These are phyloP conservation scores for Ustilago sp. DNA, from an alignment of 1,284 basidiomycete genomes.

Conservation along the genomic window DNA sequence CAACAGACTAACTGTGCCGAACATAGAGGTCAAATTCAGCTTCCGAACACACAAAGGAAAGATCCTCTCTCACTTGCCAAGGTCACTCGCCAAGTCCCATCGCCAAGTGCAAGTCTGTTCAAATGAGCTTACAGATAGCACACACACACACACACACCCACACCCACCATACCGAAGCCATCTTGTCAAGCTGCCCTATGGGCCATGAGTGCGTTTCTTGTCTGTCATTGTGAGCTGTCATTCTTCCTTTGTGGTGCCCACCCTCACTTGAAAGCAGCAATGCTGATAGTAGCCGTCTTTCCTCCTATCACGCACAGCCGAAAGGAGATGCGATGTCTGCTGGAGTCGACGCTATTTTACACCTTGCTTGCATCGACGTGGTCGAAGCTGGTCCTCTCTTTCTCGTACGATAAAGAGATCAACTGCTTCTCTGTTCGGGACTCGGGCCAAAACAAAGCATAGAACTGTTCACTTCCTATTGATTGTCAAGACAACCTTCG, in stretches of 20 bases:
- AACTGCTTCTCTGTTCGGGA: neutral
- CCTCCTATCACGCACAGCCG: too few species aligned
- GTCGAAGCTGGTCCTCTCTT: neutral
- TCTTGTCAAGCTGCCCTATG: too few species aligned
- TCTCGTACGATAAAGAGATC: neutral
- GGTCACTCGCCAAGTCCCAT: slow-evolving; percentile 3
- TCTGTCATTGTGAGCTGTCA: too few species aligned
- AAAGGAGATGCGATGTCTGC: too few species aligned
- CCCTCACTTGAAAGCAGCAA: neutral
- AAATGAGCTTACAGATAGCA: neutral
- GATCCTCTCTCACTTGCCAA: neutral
- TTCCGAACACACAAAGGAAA: neutral
- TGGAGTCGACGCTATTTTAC: too few species aligned
- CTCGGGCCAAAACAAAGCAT: neutral
- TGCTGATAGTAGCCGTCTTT: too few species aligned
- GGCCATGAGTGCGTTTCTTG: too few species aligned
- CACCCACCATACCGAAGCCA: too few species aligned
- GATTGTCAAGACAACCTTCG: neutral
- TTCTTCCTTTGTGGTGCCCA: neutral
- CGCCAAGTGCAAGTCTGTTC: neutral
- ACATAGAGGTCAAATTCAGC: neutral
- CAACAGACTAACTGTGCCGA: neutral
- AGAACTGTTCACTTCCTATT: neutral
- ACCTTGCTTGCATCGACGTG: too few species aligned
- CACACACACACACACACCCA: too few species aligned